Evolutionary conservation across 352 stramenopile species (phyloP).

Genomic region (Thraustochytrium striatum): DNA sequence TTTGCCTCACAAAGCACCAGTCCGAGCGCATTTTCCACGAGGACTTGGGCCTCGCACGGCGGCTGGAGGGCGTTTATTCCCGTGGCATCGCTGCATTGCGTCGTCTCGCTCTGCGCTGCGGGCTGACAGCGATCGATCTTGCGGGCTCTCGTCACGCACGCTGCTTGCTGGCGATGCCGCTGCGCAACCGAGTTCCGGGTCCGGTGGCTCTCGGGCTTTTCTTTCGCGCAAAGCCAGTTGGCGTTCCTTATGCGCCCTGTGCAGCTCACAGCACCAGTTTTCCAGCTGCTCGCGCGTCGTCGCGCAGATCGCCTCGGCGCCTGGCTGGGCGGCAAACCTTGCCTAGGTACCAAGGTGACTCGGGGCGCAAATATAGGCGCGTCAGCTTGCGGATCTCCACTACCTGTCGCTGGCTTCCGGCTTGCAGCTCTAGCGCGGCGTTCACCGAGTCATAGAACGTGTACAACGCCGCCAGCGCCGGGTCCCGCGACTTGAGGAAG

Average conservation of each 20-base stretch:
- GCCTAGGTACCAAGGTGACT: conserved; percentile 2
- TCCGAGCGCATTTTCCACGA: background rate
- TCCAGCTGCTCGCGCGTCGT: no score
- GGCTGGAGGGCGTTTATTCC: background rate
- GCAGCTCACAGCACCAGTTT: no score
- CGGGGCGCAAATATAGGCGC: conserved; percentile 8
- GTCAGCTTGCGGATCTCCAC: background rate
- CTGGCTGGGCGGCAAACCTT: no score
- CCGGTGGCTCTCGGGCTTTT: no score
- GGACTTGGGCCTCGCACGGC: background rate
- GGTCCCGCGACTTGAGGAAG: conserved; percentile 5
- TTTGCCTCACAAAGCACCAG: no score
- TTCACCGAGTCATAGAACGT: conserved; percentile 8
- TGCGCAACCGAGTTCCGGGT: no score
- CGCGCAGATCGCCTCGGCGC: no score
- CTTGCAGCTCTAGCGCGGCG: background rate
- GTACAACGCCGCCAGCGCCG: background rate
- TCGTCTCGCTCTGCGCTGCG: background rate
- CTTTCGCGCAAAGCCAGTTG: no score
- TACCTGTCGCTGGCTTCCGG: background rate
- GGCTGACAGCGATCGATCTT: no score
- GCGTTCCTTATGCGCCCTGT: no score
- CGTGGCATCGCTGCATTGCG: background rate
- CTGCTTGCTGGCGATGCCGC: no score
- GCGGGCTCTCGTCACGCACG: no score